These are phyloP conservation scores for Coccomyxa sp. DNA, from an alignment of 139 green algal genomes.

Conservation along the genomic window DNA sequence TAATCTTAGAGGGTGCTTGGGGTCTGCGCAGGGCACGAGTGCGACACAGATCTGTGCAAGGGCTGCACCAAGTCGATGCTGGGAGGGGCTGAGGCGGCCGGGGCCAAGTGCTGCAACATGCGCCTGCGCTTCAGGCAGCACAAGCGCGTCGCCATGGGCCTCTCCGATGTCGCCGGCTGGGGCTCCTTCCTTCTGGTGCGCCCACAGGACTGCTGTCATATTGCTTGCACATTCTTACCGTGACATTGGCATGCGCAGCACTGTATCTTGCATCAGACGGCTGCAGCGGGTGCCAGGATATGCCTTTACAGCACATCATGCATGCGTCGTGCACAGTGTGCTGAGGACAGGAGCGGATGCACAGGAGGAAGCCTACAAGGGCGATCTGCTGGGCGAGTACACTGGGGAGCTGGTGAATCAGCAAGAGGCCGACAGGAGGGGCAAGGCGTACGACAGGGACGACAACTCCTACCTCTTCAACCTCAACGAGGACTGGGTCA, in stretches of 20 bases:
- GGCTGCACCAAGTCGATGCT: constrained; percentile 1
- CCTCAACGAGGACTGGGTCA: constrained; percentile 79
- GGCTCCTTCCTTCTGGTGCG: constrained; percentile 59
- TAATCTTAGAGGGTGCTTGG: background rate
- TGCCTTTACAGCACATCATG: too few relatives aligned
- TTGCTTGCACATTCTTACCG: background rate
- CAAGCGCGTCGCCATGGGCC: constrained; percentile 49
- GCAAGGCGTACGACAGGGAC: constrained; percentile 79
- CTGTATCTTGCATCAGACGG: too few relatives aligned
- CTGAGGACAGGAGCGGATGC: background rate
- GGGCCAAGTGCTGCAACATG: constrained; percentile 79
- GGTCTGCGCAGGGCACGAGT: constrained; percentile 58
- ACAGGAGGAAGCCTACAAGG: constrained; percentile 40
- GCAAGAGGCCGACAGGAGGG: constrained; percentile 81
- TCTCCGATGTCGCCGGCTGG: constrained; percentile 62
- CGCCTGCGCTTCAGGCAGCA: constrained; percentile 61
- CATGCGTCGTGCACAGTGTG: background rate
- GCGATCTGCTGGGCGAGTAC: constrained; percentile 86
- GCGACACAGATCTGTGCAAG: constrained; percentile 84
- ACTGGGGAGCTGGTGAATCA: constrained; percentile 80
- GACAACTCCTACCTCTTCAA: constrained; percentile 93
- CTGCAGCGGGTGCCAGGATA: too few relatives aligned
- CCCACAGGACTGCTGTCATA: background rate
- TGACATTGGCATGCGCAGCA: background rate
- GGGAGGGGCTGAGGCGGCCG: background rate